A percentile compares a stretch with the other conserved stretches of the same genome.
phyloP scores from a whole-genome alignment of 192 early-diverging fungal genomes.

The Mortierella hygrophila region DNA sequence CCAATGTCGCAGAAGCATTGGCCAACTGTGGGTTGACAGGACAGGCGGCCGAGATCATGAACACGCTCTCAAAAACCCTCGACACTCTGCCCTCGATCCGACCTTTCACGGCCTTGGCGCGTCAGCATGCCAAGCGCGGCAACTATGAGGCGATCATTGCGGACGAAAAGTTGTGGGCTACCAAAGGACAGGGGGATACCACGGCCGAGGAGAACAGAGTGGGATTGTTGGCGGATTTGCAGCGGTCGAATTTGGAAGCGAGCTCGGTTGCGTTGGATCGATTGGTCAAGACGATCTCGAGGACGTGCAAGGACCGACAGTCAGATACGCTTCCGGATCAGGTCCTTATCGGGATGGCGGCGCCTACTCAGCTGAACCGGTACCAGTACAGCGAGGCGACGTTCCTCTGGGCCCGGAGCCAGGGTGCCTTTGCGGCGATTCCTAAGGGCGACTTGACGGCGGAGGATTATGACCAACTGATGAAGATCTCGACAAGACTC shows the following conservation, averaged over 20 bases:
- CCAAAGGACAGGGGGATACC: background rate
- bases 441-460: conserved; percentile 12
- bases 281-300: conserved; percentile 19
- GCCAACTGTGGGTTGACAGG: conserved; percentile 32
- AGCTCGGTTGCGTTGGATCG: conserved; percentile 25
- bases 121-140: conserved; percentile 42
- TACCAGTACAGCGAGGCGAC: conserved; percentile 23
- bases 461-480: conserved; percentile 37
- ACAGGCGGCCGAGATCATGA: conserved; percentile 22
- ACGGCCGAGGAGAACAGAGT: background rate
- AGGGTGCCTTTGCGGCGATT: conserved; percentile 11
- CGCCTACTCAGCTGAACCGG: conserved; percentile 31
- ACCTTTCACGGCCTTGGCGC: conserved; percentile 27
- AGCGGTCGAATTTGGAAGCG: conserved; percentile 35
- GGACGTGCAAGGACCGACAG: conserved; percentile 27
- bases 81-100: conserved; percentile 19
- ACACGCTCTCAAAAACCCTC: conserved; percentile 7
- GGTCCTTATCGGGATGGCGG: conserved; percentile 33
- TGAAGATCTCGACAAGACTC: conserved; percentile 24
- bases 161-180: conserved; percentile 21
- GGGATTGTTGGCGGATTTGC: background rate
- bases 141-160: conserved; percentile 36
- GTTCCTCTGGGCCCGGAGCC: conserved; percentile 15
- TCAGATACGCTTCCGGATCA: conserved; percentile 22
- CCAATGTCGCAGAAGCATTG: conserved; percentile 19